A percentile compares a stretch with the other conserved stretches of the same genome.
These are phyloP conservation scores for Nepenthes mirabilis DNA, from an alignment of 148 eudicot species.

Conservation along the genomic window DNA sequence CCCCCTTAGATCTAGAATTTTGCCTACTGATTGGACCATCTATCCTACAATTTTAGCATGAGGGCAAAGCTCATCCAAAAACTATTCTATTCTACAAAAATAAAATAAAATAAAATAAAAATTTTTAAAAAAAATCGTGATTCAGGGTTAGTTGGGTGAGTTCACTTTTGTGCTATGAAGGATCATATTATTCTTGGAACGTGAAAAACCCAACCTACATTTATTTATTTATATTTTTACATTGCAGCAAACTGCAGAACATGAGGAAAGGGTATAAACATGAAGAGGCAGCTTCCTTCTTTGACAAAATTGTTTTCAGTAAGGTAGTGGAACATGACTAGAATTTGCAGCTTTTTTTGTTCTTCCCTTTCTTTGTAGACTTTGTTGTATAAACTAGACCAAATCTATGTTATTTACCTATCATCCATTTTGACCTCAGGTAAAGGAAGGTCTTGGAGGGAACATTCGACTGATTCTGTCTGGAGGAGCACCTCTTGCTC, in stretches of 20 bases:
- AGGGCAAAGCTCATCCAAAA: too few species aligned
- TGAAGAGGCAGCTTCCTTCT: constrained; percentile 60
- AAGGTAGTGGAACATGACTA: constrained; percentile 34
- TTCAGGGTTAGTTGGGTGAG: too few species aligned
- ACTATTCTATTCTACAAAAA: too few species aligned
- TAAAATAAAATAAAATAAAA: too few species aligned
- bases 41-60: too few species aligned
- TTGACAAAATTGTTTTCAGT: constrained; percentile 72
- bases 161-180: too few species aligned
- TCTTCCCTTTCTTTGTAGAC: constrained; percentile 1
- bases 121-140: too few species aligned
- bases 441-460: constrained; percentile 88
- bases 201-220: not conserved
- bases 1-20: too few species aligned
- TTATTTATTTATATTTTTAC: not conserved
- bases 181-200: not conserved
- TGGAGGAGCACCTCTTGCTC: constrained; percentile 90
- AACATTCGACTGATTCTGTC: constrained; percentile 71
- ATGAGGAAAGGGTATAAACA: constrained; percentile 76
- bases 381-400: not conserved
- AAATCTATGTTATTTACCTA: not conserved
- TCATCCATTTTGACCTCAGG: constrained; percentile 22
- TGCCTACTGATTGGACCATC: too few species aligned
- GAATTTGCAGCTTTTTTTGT: not conserved
- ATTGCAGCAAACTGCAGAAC: constrained; percentile 67